Base-by-base conservation (phyloP, 169 alveolate species). In the Plasmodium cynomolgi region DNA sequence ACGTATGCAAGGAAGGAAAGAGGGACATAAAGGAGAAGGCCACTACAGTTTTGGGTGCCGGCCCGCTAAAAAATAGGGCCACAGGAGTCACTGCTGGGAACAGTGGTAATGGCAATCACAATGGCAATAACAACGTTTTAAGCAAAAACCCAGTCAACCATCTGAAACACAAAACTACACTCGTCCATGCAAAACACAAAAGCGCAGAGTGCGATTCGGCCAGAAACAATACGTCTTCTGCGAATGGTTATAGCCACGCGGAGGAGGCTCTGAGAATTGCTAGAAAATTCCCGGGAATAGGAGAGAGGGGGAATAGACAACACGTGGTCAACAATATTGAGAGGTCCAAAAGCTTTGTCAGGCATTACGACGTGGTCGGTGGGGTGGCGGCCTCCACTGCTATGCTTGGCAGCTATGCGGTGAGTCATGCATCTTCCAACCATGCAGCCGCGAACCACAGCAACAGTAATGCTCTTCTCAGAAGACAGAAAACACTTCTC, bases 1-100 rank as follows among this genome's bases (percentile, higher is more conserved):
- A 90, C 17, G 9, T 72, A 80, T 77, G 58, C 15, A 79, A 81
- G 29, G 91, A 90, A 56, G 17, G n/a, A 17, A 86, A 75, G 81
- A 50, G 33, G 47, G 90, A 80, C 75, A 23, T 29, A 23, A 80
- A 79, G 41, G 83, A 88, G 33, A 84, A 13, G 44, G 26, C 62
- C 39, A 58, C 50, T 29, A 58, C 29, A n/a, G 37, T 20, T 84
- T 29, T 11, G 3, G 29, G 54, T 71, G 54, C 58, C 74, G 56
- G 20, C 1, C 44, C 73, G 50, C 83, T 39, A 62, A 88, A 79
- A 41, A 88, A 54, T 44, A 88, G 62, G 54, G 54, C 41, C 20
- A 47, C 54, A 9, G 82, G 83, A n/a, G 37, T 29, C 34, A 20
- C 47, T 39, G 5, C 41, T 20, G 62, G 47, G 15, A 15, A n/a